A percentile compares a stretch with the other conserved stretches of the same genome.
Evolutionary conservation across 1,284 basidiomycete species (phyloP).

Genomic region (Cryptococcus sp.): DNA sequence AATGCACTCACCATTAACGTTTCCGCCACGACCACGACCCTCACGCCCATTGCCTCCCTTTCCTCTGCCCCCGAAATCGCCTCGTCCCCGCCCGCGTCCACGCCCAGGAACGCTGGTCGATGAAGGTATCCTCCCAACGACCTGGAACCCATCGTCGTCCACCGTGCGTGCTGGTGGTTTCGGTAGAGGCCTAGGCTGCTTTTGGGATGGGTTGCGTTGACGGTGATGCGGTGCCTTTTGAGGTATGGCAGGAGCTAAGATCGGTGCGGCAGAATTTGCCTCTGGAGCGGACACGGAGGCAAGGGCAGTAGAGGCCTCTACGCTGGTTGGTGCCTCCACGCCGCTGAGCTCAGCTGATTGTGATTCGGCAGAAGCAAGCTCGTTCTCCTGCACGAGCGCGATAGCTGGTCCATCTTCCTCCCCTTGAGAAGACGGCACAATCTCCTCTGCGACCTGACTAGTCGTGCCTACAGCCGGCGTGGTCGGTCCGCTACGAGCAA

Average conservation of each 20-base stretch:
- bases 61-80: not conserved
- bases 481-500: slow-evolving; percentile 9
- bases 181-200: not conserved
- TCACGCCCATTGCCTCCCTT: not conserved
- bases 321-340: slow-evolving; percentile 3
- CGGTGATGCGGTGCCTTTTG: not conserved
- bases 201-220: slow-evolving; percentile 1
- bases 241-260: not conserved
- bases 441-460: slow-evolving; percentile 6
- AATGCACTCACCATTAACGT: not conserved
- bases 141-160: slow-evolving; percentile 47
- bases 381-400: slow-evolving; percentile 19
- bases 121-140: slow-evolving; percentile 24
- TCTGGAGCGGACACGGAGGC: slow-evolving; percentile 1
- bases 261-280: not conserved
- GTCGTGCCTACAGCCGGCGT: slow-evolving; percentile 4
- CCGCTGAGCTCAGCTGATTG: slow-evolving; percentile 1
- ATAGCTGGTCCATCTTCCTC: slow-evolving; percentile 6
- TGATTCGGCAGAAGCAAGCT: slow-evolving; percentile 12
- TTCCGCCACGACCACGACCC: not conserved
- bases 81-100: slow-evolving; percentile 12
- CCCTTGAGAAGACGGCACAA: slow-evolving; percentile 1
- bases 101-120: slow-evolving; percentile 6
- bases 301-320: slow-evolving; percentile 7
- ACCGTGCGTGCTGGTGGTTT: slow-evolving; percentile 11